Evolutionary conservation across 73 alveolate species (phyloP).

Genomic region (Blepharisma japonicum): DNA sequence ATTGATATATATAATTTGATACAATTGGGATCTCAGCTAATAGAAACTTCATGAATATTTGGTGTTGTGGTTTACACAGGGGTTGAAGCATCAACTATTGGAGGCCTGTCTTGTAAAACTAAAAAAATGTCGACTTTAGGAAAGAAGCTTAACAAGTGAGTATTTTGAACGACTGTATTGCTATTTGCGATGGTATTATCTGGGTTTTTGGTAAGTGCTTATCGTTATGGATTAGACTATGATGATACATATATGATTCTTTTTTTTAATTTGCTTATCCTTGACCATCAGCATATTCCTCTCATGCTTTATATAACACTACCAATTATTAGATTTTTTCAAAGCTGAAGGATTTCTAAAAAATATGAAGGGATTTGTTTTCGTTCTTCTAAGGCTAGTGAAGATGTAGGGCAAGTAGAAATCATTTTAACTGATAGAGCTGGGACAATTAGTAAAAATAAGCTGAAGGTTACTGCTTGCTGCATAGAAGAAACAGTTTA

Average conservation of each 20-base stretch:
- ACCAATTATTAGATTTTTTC: background rate
- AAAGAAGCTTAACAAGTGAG: background rate
- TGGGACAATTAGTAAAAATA: conserved; percentile 17
- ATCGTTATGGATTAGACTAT: background rate
- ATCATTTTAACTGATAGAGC: background rate
- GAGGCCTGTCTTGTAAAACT: background rate
- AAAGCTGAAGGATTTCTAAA: background rate
- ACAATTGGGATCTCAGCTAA: conserved; percentile 86
- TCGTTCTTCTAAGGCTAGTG: background rate
- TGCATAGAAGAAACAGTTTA: background rate
- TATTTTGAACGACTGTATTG: background rate
- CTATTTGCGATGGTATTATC: background rate
- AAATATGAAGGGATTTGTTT: background rate
- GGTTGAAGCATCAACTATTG: conserved; percentile 57
- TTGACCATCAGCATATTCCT: background rate
- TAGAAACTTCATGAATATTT: conserved; percentile 85
- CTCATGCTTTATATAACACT: background rate
- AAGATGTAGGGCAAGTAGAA: conserved; percentile 1
- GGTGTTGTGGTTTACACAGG: conserved; percentile 95
- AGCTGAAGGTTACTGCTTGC: background rate
- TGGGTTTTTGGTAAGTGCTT: background rate
- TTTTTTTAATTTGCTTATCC: background rate
- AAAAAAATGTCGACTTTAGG: background rate
- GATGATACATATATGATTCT: background rate
- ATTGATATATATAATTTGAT: conserved; percentile 52